Evolutionary conservation across 768 basidiomycete species (phyloP), one percentile per base, ranked within the genome.

Genomic region (Tricholoma furcatifolium): DNA sequence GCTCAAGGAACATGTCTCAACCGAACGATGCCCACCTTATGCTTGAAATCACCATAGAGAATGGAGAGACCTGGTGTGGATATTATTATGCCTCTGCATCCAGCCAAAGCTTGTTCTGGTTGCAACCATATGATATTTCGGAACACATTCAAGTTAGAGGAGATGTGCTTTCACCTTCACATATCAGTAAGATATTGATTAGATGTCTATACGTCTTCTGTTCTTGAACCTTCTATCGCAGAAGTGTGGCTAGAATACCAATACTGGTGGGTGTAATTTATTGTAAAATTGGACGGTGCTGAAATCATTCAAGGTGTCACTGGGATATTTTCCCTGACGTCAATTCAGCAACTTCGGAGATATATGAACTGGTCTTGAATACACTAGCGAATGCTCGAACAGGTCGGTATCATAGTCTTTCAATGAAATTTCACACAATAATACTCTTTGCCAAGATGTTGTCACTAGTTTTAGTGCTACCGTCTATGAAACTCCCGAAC

Each of bases 281-380:
- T 5, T 5, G 3, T 6, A 24, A 30, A 2, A 9, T n/a, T 18
- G 14, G 42, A 8, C 3, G 17, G 36, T 4, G 2, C 15, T 43
- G 6, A 20, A 3, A 18, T 27, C 12, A 6, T 31, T 24, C 20
- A 24, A 58, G 53, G 57, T 20, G 2, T 21, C 57, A 58, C 41
- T 55, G 53, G 53, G 53, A 58, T 10, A 15, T 51, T 11, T 58
- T 58, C 23, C 57, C 57, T 6, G 36, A 51, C 15, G 15, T 55
- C 20, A 36, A 30, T 27, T 3, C 18, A 9, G 18, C 46, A 20
- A 42, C 36, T 6, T 15, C 10, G 20, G 42, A 41, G 0, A 21
- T 40, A 18, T 58, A 54, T 30, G 44, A 58, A 11, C 34, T 47
- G 21, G 43, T 51, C 39, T 39, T 38, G 20, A 58, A 54, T 21